Evolutionary conservation across 2,329 filamentous ascomycete genomes (phyloP).

Genomic region (Monosporascus sp.): DNA sequence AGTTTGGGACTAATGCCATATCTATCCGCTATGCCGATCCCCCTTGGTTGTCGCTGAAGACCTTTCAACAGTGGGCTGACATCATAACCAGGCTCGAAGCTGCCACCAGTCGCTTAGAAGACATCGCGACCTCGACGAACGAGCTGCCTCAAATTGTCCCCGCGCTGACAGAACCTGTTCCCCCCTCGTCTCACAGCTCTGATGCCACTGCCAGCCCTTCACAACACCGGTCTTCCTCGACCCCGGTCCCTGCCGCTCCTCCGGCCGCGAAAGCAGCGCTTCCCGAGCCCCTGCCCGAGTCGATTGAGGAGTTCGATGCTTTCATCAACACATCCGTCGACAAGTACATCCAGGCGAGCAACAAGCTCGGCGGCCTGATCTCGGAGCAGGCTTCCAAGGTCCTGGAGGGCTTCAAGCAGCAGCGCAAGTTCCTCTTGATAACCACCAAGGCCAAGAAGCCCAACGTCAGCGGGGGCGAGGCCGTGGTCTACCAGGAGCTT

Average conservation of each 20-base stretch:
- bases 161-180: slow-evolving; percentile 36
- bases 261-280: slow-evolving; percentile 31
- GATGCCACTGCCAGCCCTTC: slow-evolving; percentile 30
- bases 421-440: slow-evolving; percentile 83
- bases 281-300: slow-evolving; percentile 62
- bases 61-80: slow-evolving; percentile 38
- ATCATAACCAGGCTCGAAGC: slow-evolving; percentile 76
- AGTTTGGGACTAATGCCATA: slow-evolving; percentile 26
- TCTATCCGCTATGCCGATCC: slow-evolving; percentile 8
- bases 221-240: slow-evolving; percentile 37
- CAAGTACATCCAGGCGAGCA: slow-evolving; percentile 73
- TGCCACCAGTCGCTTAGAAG: slow-evolving; percentile 90
- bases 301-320: slow-evolving; percentile 82
- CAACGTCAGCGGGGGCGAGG: slow-evolving; percentile 56
- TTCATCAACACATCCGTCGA: slow-evolving; percentile 71
- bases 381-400: slow-evolving; percentile 67
- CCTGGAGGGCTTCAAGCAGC: slow-evolving; percentile 67
- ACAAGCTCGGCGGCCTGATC: slow-evolving; percentile 70
- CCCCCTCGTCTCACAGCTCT: slow-evolving; percentile 30
- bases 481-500: slow-evolving; percentile 66
- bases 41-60: slow-evolving; percentile 10
- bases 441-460: slow-evolving; percentile 91
- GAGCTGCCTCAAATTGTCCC: slow-evolving; percentile 52
- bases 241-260: slow-evolving; percentile 14
- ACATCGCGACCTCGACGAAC: slow-evolving; percentile 77